A percentile compares a stretch with the other conserved stretches of the same genome.
Conservation (phyloP, 345 rosid species). For the Gossypium herbaceum region DNA sequence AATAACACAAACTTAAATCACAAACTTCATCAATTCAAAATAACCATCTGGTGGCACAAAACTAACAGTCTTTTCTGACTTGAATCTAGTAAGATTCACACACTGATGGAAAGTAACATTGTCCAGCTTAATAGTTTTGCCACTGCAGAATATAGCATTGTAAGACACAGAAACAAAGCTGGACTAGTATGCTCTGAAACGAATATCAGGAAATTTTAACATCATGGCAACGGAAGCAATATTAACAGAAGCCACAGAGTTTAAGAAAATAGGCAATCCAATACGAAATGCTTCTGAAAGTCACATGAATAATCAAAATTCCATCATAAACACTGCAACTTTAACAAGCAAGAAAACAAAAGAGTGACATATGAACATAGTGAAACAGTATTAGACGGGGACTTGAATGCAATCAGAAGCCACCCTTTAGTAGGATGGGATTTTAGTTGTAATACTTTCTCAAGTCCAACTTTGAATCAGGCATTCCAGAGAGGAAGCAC, state of each 20-base stretch:
- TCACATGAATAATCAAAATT: neutral
- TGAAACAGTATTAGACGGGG: neutral
- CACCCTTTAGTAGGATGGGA: slow-evolving; percentile 94
- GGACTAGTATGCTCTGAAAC: neutral
- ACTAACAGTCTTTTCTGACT: slow-evolving; percentile 95
- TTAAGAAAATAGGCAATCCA: neutral
- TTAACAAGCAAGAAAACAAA: neutral
- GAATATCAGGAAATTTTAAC: neutral
- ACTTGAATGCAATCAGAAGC: neutral
- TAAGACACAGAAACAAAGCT: slow-evolving; percentile 1
- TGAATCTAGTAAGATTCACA: slow-evolving; percentile 93
- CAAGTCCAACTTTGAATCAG: slow-evolving; percentile 69
- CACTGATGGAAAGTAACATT: slow-evolving; percentile 98
- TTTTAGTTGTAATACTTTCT: slow-evolving; percentile 75
- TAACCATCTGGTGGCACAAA: slow-evolving; percentile 99
- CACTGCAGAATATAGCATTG: slow-evolving; percentile 46
- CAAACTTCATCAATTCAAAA: slow-evolving; percentile 94
- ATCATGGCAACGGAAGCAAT: neutral
- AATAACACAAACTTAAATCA: neutral
- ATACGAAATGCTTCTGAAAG: neutral
- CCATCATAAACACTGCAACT: neutral
- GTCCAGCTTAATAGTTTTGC: slow-evolving; percentile 96
- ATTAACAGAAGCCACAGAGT: neutral
- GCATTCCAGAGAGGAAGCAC: slow-evolving; percentile 99
- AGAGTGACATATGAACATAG: neutral